Base-by-base conservation (phyloP, 2,329 filamentous ascomycete genomes). In the Cladosporium cucumerinum region DNA sequence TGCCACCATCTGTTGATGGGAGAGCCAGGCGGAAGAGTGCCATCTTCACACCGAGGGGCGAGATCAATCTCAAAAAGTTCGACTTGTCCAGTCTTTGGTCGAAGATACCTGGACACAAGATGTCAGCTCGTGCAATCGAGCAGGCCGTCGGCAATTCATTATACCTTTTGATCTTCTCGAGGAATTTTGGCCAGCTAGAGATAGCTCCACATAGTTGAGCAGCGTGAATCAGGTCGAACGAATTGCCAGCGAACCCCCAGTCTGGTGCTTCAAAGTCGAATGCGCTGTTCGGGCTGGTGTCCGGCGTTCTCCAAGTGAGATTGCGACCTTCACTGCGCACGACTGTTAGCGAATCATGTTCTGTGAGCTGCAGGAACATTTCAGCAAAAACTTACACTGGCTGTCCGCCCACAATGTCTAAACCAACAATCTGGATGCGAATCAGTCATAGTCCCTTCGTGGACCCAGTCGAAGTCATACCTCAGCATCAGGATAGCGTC, bases 11-110 rank as follows among this genome's bases (percentile, higher is more conserved):
- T 79, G 52, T 81, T 77, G 18, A 94, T 79, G 30, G 83, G 80
- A 8, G 88, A 86, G 43, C 86, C 78, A 4, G 78, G 69, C 12
- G 85, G 66, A 23, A 70, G 82, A 16, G 90, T 78, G 0, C 86
- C 86, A 39, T 91, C 87, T 68, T 92, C 89, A 72, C 87, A 90
- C 60, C 86, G 86, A 21, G 92, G 92, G 57, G 85, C 82, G 77
- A 91, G 91, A 77, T 98, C 92, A 63, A 98, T 89, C 75, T 98
- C 94, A 57, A 96, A 86, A 70, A 96, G 92, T 77, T 98, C 93
- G 63, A 97, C 84, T 74, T 84, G 85, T 62, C 93, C 94, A 18
- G 60, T 62, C 48, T 81, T 84, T 1, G 92, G 92, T 70, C 87
- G 87, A 28, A 97, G 82, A 73, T 96, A 91, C 61, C 89, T 92